These are phyloP conservation scores for Actinomortierella wolfii DNA, from an alignment of 371 early-diverging fungal genomes.

Conservation along the genomic window DNA sequence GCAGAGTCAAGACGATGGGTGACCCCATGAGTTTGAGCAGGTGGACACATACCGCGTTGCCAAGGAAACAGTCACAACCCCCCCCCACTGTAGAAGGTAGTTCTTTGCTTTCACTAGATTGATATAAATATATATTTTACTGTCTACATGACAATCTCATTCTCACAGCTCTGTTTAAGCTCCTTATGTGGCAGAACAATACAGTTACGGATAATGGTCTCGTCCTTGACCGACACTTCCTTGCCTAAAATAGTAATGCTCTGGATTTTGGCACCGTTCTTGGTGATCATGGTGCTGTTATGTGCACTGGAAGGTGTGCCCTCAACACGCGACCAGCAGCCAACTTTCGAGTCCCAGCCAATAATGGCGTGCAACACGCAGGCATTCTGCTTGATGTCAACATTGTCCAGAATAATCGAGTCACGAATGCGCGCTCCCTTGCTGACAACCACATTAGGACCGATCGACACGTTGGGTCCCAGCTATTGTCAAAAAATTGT, in stretches of 20 bases:
- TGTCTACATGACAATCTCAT: slow-evolving; percentile 92
- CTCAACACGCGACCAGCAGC: slow-evolving; percentile 93
- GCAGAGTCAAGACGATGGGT: too few relatives aligned
- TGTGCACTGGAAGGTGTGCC: slow-evolving; percentile 75
- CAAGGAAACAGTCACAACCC: too few relatives aligned
- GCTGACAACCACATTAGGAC: slow-evolving; percentile 91
- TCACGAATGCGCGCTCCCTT: slow-evolving; percentile 95
- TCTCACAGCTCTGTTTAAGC: slow-evolving; percentile 85
- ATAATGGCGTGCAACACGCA: slow-evolving; percentile 92
- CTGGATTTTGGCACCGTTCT: slow-evolving; percentile 90
- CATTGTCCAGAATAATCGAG: slow-evolving; percentile 93
- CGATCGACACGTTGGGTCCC: slow-evolving; percentile 96
- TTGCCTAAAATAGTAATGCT: slow-evolving; percentile 91
- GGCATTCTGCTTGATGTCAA: slow-evolving; percentile 76
- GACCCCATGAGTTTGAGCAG: too few relatives aligned
- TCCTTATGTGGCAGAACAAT: slow-evolving; percentile 98
- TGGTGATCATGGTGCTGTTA: slow-evolving; percentile 68
- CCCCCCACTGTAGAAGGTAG: too few relatives aligned
- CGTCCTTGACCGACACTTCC: slow-evolving; percentile 89
- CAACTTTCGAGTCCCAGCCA: slow-evolving; percentile 95
- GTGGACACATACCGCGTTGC: too few relatives aligned
- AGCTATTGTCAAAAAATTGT: slow-evolving; percentile 55
- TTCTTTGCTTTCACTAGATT: too few relatives aligned
- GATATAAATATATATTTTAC: too few relatives aligned
- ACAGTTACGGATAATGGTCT: slow-evolving; percentile 93